phyloP scores from a whole-genome alignment of 768 basidiomycete genomes.

The Amanita inopinata region DNA sequence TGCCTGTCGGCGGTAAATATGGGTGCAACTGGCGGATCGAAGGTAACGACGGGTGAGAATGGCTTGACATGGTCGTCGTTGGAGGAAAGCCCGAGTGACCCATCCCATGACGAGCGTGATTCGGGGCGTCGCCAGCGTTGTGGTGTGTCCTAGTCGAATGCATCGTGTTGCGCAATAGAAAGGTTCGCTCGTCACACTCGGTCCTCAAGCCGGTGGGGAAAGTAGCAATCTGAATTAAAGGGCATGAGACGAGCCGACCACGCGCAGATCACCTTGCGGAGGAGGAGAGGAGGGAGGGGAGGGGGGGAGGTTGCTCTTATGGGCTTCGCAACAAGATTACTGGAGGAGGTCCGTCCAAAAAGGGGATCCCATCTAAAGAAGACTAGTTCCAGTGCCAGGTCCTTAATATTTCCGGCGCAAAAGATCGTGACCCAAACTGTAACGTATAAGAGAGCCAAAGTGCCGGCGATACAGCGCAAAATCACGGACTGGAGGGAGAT shows the following conservation, averaged over 20 bases:
- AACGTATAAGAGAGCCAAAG: slow-evolving; percentile 16
- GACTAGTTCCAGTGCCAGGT: slow-evolving; percentile 23
- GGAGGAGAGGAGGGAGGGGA: no score
- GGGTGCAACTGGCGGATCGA: slow-evolving; percentile 64
- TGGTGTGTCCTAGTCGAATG: slow-evolving; percentile 18
- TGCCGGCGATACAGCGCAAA: slow-evolving; percentile 18
- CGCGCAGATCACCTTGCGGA: slow-evolving; percentile 15
- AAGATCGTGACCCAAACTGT: slow-evolving; percentile 26
- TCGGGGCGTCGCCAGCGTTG: slow-evolving; percentile 18
- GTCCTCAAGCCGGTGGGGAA: slow-evolving; percentile 14
- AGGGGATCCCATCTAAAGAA: slow-evolving; percentile 27
- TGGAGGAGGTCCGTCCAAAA: slow-evolving; percentile 22
- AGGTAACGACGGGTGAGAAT: slow-evolving; percentile 36
- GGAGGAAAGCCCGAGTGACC: slow-evolving; percentile 16
- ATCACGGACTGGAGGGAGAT: slow-evolving; percentile 10
- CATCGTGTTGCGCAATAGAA: slow-evolving; percentile 13
- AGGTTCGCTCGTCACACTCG: slow-evolving; percentile 14
- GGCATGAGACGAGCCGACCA: slow-evolving; percentile 24
- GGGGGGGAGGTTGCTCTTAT: no score
- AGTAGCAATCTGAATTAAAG: slow-evolving; percentile 12
- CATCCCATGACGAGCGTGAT: slow-evolving; percentile 8
- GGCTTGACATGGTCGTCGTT: slow-evolving; percentile 15
- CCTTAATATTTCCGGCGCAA: slow-evolving; percentile 28
- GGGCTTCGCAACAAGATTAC: slow-evolving; percentile 18
- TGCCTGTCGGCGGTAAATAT: slow-evolving; percentile 47